phyloP scores from a whole-genome alignment of 2,329 filamentous ascomycete genomes.

The Ceratocystis harringtonii region DNA sequence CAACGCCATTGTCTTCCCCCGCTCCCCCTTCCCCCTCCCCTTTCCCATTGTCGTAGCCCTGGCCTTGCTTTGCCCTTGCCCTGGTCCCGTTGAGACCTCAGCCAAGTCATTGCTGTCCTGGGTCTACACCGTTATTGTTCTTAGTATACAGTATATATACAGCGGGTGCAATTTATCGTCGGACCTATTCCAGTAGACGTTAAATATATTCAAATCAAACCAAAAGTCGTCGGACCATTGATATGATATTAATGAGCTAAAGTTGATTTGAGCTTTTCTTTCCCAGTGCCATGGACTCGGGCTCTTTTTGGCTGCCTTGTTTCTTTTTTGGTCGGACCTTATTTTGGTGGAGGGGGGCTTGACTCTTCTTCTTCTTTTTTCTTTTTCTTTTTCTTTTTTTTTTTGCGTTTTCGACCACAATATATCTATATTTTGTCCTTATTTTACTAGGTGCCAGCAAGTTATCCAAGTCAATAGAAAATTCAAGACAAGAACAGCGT shows the following conservation, averaged over 20 bases:
- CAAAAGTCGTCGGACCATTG: too few relatives aligned
- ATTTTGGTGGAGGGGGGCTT: too few relatives aligned
- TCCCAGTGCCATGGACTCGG: slow-evolving; percentile 2
- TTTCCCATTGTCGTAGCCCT: neutral
- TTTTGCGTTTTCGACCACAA: neutral
- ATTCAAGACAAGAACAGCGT: neutral
- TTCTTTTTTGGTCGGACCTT: neutral
- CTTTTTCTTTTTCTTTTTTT: neutral
- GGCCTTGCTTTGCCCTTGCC: neutral
- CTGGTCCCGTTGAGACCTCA: too few relatives aligned
- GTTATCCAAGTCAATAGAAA: neutral
- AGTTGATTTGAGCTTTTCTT: neutral
- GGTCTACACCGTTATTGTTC: too few relatives aligned
- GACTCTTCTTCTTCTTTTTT: neutral
- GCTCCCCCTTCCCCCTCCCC: neutral
- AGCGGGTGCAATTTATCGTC: too few relatives aligned
- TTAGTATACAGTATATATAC: too few relatives aligned
- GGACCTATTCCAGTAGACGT: too few relatives aligned
- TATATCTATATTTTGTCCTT: too few relatives aligned
- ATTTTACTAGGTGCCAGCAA: neutral
- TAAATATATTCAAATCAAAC: too few relatives aligned
- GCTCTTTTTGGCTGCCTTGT: neutral
- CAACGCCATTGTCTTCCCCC: neutral
- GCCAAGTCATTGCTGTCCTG: too few relatives aligned
- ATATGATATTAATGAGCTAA: slow-evolving; percentile 1